Evolutionary conservation across 2,329 filamentous ascomycete genomes (phyloP).

Genomic region (Akanthomyces uredinophilus): DNA sequence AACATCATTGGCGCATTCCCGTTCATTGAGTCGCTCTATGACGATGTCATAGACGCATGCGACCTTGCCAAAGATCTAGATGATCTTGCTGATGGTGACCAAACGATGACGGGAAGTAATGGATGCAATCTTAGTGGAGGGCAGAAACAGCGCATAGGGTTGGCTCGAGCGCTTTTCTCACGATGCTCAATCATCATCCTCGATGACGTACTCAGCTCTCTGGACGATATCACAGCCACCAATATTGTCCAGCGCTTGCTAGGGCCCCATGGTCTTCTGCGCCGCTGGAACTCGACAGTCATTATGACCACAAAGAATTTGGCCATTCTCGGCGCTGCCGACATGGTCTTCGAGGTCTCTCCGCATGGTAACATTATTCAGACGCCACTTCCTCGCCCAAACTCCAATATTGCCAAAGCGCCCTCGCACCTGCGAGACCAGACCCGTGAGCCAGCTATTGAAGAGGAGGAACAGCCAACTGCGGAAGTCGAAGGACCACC

Average conservation of each 20-base stretch:
- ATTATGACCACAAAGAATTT: conserved; percentile 9
- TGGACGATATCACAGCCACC: conserved; percentile 13
- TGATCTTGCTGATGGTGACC: conserved; percentile 21
- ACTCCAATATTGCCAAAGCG: not conserved
- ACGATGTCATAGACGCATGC: conserved; percentile 29
- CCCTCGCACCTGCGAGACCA: not conserved
- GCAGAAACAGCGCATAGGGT: conserved; percentile 3
- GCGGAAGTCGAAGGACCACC: not conserved
- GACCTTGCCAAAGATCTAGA: conserved; percentile 27
- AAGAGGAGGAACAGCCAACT: not conserved
- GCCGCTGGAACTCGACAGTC: conserved; percentile 13
- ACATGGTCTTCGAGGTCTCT: not conserved
- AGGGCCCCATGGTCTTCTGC: conserved; percentile 13
- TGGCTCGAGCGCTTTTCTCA: conserved; percentile 12
- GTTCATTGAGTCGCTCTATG: conserved; percentile 29
- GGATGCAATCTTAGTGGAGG: conserved; percentile 6
- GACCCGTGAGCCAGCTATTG: not conserved
- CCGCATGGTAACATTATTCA: not conserved
- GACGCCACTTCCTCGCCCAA: not conserved
- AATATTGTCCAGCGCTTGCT: not conserved
- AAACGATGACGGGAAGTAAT: conserved; percentile 26
- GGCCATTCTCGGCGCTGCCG: not conserved
- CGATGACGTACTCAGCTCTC: conserved; percentile 16
- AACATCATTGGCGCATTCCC: conserved; percentile 32
- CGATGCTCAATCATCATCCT: conserved; percentile 14